Evolutionary conservation across 2,329 filamentous ascomycete genomes (phyloP).

Genomic region (Penicillium sp.): DNA sequence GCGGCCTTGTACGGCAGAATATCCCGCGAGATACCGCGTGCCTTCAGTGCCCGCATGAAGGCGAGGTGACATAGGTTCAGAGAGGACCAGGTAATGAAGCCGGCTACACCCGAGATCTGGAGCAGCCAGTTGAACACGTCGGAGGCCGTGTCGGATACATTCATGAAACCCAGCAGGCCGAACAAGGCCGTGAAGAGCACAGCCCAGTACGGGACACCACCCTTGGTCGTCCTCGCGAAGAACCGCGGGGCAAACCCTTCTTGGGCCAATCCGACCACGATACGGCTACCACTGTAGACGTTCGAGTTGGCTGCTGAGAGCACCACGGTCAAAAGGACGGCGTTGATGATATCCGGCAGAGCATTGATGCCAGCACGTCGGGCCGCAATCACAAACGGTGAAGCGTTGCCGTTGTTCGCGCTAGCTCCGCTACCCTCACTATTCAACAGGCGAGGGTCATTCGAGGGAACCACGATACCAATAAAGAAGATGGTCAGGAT

Average conservation of each 20-base stretch:
- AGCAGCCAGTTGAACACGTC: conserved; percentile 50
- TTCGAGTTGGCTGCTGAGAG: conserved; percentile 42
- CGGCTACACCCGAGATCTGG: conserved; percentile 33
- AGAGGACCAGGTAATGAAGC: conserved; percentile 35
- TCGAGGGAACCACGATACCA: conserved; percentile 64
- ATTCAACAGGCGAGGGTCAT: conserved; percentile 52
- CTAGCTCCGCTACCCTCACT: conserved; percentile 13
- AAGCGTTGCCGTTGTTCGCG: conserved; percentile 27
- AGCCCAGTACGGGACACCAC: conserved; percentile 42
- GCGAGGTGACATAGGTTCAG: conserved; percentile 55
- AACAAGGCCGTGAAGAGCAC: conserved; percentile 47
- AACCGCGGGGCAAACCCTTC: conserved; percentile 42
- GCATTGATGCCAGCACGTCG: conserved; percentile 32
- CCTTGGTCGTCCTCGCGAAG: conserved; percentile 39
- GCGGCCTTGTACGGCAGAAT: conserved; percentile 59
- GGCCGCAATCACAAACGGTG: conserved; percentile 42
- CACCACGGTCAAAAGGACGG: conserved; percentile 39
- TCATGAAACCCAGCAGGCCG: conserved; percentile 65
- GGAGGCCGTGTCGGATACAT: conserved; percentile 58
- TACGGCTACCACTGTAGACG: conserved; percentile 53
- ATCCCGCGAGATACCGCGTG: conserved; percentile 55
- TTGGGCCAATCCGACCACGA: conserved; percentile 61
- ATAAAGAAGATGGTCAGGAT: conserved; percentile 55
- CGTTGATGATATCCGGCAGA: conserved; percentile 39
- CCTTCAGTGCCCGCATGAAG: conserved; percentile 56